Evolutionary conservation across 2,329 filamentous ascomycete species (phyloP), one percentile per base, ranked within the genome.

Genomic region (Pseudogymnoascus sp.): DNA sequence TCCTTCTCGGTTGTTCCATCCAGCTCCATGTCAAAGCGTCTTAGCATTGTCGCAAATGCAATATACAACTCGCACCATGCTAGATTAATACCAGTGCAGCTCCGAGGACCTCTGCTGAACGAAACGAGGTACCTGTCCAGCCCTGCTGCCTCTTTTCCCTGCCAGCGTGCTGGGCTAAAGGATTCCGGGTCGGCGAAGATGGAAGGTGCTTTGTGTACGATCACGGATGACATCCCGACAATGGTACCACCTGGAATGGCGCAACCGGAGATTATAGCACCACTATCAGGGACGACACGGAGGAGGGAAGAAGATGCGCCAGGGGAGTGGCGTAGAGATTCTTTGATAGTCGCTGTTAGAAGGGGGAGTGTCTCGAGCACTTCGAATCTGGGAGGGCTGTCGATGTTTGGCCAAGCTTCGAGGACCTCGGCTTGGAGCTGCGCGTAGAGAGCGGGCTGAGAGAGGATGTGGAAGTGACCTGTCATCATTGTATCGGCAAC

Each of bases 151-250:
- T 65, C 66, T 19, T 56, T 33, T 0, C 68, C 70, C 3, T 76
- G 61, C 77, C 77, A 80, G 21, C 77, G 70, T 62, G 79, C 75
- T 3, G 78, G 78, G 4, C 71, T 64, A 62, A 77, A 80, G 5
- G 66, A 63, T 5, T 71, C 60, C 0, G 77, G 70, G 17, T 74
- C 67, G 31, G 67, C 67, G 65, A 78, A 79, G 60, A 77, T 74
- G 2, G 53, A 62, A 2, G 63, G 26, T 6, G 66, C 60, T 19
- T 42, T 35, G 21, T 65, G 65, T 3, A 64, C 56, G 26, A 72
- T 68, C 7, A 64, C 53, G 2, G 66, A 64, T 11, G 67, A 68
- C 68, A 72, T 73, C 21, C 64, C 64, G 17, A 75, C 72, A 0
- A 70, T 61, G 4, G 70, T 70, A 7, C 59, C 59, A 19, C 33